These are phyloP conservation scores for Thozetella sp. DNA, from an alignment of 495 filamentous ascomycete genomes.

Conservation along the genomic window DNA sequence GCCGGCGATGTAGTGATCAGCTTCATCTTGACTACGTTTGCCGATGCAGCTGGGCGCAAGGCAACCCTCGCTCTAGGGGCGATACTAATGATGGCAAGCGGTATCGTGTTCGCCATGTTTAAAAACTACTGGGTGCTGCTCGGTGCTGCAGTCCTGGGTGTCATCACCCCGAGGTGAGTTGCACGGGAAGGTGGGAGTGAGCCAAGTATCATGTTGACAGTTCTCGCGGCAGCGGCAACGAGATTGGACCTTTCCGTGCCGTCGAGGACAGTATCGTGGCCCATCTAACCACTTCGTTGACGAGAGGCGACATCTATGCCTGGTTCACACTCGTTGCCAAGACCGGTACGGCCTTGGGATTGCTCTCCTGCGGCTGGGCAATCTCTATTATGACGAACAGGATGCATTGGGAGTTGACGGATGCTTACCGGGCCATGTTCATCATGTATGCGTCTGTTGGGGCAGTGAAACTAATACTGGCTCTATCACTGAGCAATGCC, in stretches of 20 bases:
- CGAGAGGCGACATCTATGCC: conserved; percentile 74
- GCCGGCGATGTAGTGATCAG: conserved; percentile 80
- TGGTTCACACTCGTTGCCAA: conserved; percentile 79
- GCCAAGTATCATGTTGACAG: neutral
- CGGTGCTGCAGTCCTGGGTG: conserved; percentile 73
- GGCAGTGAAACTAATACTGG: conserved; percentile 63
- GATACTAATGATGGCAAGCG: conserved; percentile 66
- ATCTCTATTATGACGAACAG: conserved; percentile 51
- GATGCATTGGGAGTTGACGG: conserved; percentile 54
- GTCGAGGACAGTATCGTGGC: conserved; percentile 77
- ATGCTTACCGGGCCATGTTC: conserved; percentile 71
- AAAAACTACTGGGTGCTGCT: conserved; percentile 78
- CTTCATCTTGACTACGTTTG: conserved; percentile 72
- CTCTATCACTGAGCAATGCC: conserved; percentile 56
- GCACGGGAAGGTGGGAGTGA: neutral
- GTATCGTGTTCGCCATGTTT: conserved; percentile 66
- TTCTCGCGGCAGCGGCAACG: conserved; percentile 59
- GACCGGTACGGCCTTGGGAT: conserved; percentile 68
- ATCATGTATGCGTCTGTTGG: conserved; percentile 70
- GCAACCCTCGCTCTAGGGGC: conserved; percentile 69
- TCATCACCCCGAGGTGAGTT: conserved; percentile 64
- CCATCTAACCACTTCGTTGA: conserved; percentile 64
- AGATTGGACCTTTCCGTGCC: conserved; percentile 81
- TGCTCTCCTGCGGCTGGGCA: conserved; percentile 68
- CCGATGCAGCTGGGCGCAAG: conserved; percentile 72